These are phyloP conservation scores for Apophysomyces sp. DNA, from an alignment of 371 early-diverging fungal genomes.

Conservation along the genomic window DNA sequence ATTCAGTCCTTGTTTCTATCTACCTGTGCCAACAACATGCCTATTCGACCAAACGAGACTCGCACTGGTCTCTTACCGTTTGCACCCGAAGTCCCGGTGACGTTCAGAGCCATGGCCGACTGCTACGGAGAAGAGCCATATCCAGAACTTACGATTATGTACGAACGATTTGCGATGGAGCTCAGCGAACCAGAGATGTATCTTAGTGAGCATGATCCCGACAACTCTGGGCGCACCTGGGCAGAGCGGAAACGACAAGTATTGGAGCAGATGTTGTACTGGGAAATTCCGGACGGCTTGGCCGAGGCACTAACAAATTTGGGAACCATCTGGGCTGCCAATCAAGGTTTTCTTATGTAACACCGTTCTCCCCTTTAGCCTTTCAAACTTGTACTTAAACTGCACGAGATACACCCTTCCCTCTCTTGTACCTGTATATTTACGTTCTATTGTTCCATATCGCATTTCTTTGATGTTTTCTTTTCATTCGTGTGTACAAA, in stretches of 20 bases:
- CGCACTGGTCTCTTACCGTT: conserved; percentile 35
- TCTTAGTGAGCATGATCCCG: conserved; percentile 2
- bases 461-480: not conserved
- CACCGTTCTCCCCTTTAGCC: not conserved
- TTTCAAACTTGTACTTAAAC: not conserved
- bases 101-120: conserved; percentile 21
- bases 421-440: not conserved
- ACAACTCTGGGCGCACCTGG: conserved; percentile 7
- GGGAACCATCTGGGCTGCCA: conserved; percentile 32
- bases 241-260: conserved; percentile 19
- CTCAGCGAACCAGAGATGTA: conserved; percentile 23
- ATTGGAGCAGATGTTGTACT: conserved; percentile 28
- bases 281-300: conserved; percentile 36
- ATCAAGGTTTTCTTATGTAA: conserved; percentile 23
- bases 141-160: conserved; percentile 31
- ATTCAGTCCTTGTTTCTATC: conserved; percentile 39
- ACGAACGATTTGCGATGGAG: conserved; percentile 42
- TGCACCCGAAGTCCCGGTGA: conserved; percentile 40
- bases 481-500: not conserved
- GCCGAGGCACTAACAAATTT: conserved; percentile 22
- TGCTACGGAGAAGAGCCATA: not conserved
- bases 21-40: conserved; percentile 23
- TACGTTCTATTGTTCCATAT: not conserved
- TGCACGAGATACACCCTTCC: not conserved
- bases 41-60: conserved; percentile 28